Base-by-base conservation (phyloP, 768 basidiomycete species). In the Mycena indigotica region DNA sequence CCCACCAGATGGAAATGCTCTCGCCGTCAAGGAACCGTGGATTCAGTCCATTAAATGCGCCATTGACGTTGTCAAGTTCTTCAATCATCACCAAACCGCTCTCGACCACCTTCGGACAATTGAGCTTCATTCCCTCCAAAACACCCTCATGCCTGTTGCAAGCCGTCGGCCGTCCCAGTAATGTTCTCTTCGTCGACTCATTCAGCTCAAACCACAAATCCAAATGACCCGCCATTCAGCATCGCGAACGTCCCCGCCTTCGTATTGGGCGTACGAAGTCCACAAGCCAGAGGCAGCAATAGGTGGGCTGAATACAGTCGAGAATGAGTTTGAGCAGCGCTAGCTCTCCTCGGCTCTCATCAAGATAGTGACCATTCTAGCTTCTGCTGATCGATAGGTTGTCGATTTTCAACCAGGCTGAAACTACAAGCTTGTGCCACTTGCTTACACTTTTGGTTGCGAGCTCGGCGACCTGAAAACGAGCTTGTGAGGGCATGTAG, bases 1-100 rank as follows among this genome's bases (percentile, higher is more conserved):
- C 57, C 66, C 73, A 4, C 62, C 71, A 19, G 65, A 70, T 15
- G 72, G 71, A 1, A 72, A 74, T 55, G 67, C 63, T 40, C 61
- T 74, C 17, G 65, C 61, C 23, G 24, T 65, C 10, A 62, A 59
- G 35, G 32, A 35, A 23, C 25, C 10, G 6, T 61, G 64, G 35
- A 51, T 66, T 15, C 17, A 54, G 3, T 32, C 44, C 21, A 52
- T 63, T 25, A 53, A 63, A 12, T 2, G 56, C 3, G 70, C 67
- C 1, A 16, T 62, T 0, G 62, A 64, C 19, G 44, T 72, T 16
- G 66, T 72, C 48, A 72, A 68, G 38, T 73, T 70, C 70, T 69
- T 73, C 28, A 67, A 66, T 28, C 64, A 67, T 53, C 69, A 73
- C 38, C 45, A 57, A 0, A 44, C 38, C 5, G 67, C 65, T 0